These are phyloP conservation scores for Hypoxylon sp. DNA, from an alignment of 2,329 filamentous ascomycete species.

Conservation along the genomic window DNA sequence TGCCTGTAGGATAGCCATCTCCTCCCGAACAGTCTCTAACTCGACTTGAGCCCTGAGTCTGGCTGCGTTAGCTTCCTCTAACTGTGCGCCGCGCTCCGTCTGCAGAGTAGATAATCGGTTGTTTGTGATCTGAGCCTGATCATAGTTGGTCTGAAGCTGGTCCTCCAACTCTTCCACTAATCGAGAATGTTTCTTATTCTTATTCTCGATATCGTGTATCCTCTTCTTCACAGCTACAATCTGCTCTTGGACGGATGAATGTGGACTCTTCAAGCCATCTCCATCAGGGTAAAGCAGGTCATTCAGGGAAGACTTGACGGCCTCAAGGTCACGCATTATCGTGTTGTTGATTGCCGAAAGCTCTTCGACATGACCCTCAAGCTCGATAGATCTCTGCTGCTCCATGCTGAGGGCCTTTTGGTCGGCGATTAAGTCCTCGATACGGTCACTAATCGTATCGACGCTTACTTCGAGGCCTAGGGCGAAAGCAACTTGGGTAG, in stretches of 20 bases:
- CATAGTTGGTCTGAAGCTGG: constrained; percentile 93
- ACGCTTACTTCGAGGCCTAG: constrained; percentile 70
- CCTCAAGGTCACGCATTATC: constrained; percentile 69
- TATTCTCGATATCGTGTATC: constrained; percentile 67
- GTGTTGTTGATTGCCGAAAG: constrained; percentile 66
- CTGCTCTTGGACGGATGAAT: constrained; percentile 62
- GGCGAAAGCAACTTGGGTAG: constrained; percentile 68
- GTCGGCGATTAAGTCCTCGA: constrained; percentile 63
- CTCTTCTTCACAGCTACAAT: constrained; percentile 71
- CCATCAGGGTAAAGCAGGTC: constrained; percentile 63
- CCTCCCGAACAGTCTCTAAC: constrained; percentile 71
- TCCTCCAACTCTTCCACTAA: constrained; percentile 97
- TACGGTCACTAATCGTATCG: constrained; percentile 71
- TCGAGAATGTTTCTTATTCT: constrained; percentile 89
- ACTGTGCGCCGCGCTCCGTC: constrained; percentile 74
- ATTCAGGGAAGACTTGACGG: constrained; percentile 62
- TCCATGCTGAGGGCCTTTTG: constrained; percentile 68
- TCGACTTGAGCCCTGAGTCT: constrained; percentile 71
- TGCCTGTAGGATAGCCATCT: constrained; percentile 82
- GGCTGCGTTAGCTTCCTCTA: constrained; percentile 79
- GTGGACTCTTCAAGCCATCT: constrained; percentile 53
- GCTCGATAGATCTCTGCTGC: constrained; percentile 65
- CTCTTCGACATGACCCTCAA: constrained; percentile 64
- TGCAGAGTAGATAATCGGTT: constrained; percentile 87
- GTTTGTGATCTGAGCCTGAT: constrained; percentile 84